Evolutionary conservation across 1,139 yeast genomes (phyloP), one percentile per base, ranked within the genome.

Genomic region (Geotrichum klebahnii): DNA sequence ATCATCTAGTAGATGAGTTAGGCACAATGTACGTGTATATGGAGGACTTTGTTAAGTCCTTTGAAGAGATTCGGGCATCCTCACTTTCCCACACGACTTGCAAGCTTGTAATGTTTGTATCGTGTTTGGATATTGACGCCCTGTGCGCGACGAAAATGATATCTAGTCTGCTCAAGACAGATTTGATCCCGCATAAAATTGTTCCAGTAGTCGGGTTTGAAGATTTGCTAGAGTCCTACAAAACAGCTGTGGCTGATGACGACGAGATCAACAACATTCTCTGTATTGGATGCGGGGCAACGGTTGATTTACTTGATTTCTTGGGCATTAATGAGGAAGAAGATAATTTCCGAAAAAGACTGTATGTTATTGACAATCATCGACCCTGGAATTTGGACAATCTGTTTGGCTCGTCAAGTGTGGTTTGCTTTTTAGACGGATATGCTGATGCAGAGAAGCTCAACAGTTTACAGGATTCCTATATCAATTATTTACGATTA

Each of bases 301-400:
- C 86, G 77, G 78, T 90, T 28, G 97, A 94, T 66, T 64, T 94
- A 34, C 95, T 87, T 63, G 76, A 80, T 34, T 87, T 86, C 63
- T 73, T 92, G 46, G 90, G 82, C 26, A 76, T 86, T 8, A 80
- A 81, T 51, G 75, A 78, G 0, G 76, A 75, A 5, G 59, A 57
- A 3, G 61, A 57, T 16, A 34, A 62, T 46, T 53, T 60, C 39
- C 19, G 60, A 55, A 12, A 53, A 58, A 76, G 76, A 53, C 76
- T 94, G 1, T 94, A 86, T 62, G 78, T 94, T 12, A 75, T 92
- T 53, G 99, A 94, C 67, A 92, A 95, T 3, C 95, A 87, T 57
- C 73, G 97, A 56, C 99, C 98, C 2, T 92, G 97, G 97, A 89
- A 89, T 66, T 71, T 94, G 58, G 96, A 90, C 63, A 94, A 94